Evolutionary conservation across 495 filamentous ascomycete genomes (phyloP).

Genomic region (Podospora didyma): DNA sequence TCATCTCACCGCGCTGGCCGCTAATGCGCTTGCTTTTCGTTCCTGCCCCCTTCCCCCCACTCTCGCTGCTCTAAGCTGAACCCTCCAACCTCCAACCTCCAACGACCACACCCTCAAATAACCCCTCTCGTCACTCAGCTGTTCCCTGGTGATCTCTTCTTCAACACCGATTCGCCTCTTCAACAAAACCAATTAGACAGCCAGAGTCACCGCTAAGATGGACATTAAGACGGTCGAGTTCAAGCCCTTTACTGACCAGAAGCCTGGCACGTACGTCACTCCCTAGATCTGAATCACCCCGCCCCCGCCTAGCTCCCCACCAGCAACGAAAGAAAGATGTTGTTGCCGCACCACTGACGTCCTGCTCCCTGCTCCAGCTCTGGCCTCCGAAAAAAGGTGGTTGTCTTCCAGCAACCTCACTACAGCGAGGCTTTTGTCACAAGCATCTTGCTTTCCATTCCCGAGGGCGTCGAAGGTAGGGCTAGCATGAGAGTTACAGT

Average conservation of each 20-base stretch:
- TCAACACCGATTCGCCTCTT: neutral
- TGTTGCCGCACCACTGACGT: slow-evolving; percentile 11
- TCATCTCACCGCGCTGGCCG: too few species aligned
- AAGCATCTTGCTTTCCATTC: slow-evolving; percentile 90
- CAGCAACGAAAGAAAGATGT: slow-evolving; percentile 10
- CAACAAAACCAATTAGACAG: neutral
- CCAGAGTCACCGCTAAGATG: slow-evolving; percentile 41
- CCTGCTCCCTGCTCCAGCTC: slow-evolving; percentile 55
- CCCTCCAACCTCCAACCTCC: too few species aligned
- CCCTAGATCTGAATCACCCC: slow-evolving; percentile 10
- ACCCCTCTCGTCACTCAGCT: neutral
- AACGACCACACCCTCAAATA: neutral
- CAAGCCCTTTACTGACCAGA: slow-evolving; percentile 87
- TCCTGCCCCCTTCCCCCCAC: too few species aligned
- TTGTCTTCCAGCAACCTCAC: slow-evolving; percentile 89
- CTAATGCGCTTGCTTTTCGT: too few species aligned
- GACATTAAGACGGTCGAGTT: slow-evolving; percentile 71
- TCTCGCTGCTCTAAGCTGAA: too few species aligned
- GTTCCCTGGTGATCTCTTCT: neutral
- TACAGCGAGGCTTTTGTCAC: slow-evolving; percentile 96
- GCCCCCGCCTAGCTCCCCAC: slow-evolving; percentile 27
- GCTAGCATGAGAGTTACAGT: neutral
- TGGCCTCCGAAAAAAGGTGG: slow-evolving; percentile 97
- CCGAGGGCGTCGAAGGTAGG: slow-evolving; percentile 75
- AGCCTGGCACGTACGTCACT: slow-evolving; percentile 94